phyloP scores from a whole-genome alignment of 305 asterid species.

The Ruellia speciosa region DNA sequence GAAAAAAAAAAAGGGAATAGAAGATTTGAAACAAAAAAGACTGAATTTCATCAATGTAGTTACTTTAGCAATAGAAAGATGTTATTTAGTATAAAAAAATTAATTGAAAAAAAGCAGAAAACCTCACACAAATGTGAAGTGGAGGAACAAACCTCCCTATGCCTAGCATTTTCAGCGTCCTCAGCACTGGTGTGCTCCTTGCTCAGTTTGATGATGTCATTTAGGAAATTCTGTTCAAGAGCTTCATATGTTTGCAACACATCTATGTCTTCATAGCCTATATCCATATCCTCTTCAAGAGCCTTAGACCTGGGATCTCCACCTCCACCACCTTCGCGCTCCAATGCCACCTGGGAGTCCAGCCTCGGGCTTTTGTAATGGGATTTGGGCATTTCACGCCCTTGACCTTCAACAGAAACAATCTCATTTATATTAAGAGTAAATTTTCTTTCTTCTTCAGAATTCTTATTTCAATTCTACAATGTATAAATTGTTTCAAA shows the following conservation, averaged over 20 bases:
- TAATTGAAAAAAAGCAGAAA: neutral
- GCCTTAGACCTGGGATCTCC: slow-evolving; percentile 64
- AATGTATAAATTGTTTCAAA: neutral
- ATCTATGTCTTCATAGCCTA: slow-evolving; percentile 60
- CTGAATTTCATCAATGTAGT: too few relatives aligned
- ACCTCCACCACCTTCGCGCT: slow-evolving; percentile 50
- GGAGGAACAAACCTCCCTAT: slow-evolving; percentile 58
- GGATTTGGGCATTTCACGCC: slow-evolving; percentile 61
- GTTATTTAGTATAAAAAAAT: neutral
- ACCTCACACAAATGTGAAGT: too few relatives aligned
- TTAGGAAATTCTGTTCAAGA: slow-evolving; percentile 69
- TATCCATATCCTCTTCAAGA: slow-evolving; percentile 66
- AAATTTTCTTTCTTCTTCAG: neutral
- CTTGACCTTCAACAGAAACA: slow-evolving; percentile 45
- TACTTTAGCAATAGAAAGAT: too few relatives aligned
- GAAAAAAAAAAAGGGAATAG: too few relatives aligned
- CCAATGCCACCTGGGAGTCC: slow-evolving; percentile 51
- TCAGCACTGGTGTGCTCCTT: slow-evolving; percentile 85
- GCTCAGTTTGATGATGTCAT: slow-evolving; percentile 80
- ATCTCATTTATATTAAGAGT: slow-evolving; percentile 1
- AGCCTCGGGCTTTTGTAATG: slow-evolving; percentile 66
- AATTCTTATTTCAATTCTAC: neutral
- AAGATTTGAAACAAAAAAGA: too few relatives aligned
- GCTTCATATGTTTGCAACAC: slow-evolving; percentile 50
- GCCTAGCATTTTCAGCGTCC: slow-evolving; percentile 87